Evolutionary conservation across 108 stramenopile species (phyloP).

Genomic region (Discostella stelligeroides): DNA sequence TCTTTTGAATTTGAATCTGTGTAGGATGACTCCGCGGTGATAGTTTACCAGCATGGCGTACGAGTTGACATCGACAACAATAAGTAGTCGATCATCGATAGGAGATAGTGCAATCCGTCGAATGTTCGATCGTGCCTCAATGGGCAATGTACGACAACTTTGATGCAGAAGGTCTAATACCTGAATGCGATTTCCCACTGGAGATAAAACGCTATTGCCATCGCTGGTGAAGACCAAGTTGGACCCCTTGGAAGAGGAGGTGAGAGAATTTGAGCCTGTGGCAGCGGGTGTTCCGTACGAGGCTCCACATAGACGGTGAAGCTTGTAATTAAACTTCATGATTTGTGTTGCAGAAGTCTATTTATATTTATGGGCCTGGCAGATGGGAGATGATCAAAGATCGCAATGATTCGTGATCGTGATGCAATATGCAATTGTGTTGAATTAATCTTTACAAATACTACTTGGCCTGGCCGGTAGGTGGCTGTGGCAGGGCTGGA

Average conservation of each 20-base stretch:
- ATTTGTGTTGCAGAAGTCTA: too few species aligned
- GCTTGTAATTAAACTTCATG: slow-evolving; percentile 95
- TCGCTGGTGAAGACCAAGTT: slow-evolving; percentile 93
- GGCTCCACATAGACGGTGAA: slow-evolving; percentile 93
- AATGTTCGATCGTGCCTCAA: slow-evolving; percentile 93
- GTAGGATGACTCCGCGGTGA: slow-evolving; percentile 87
- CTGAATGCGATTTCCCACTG: slow-evolving; percentile 94
- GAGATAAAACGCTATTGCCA: slow-evolving; percentile 87
- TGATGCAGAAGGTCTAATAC: slow-evolving; percentile 91
- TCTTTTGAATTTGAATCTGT: slow-evolving; percentile 92
- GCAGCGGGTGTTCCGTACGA: slow-evolving; percentile 86
- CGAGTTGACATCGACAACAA: slow-evolving; percentile 82
- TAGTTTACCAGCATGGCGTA: slow-evolving; percentile 83
- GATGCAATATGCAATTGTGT: too few species aligned
- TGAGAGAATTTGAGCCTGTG: slow-evolving; percentile 45
- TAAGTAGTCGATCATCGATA: slow-evolving; percentile 79
- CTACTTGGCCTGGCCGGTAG: too few species aligned
- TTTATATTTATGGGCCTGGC: too few species aligned
- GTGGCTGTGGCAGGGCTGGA: too few species aligned
- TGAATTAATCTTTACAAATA: too few species aligned
- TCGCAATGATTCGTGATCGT: too few species aligned
- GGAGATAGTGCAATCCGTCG: slow-evolving; percentile 83
- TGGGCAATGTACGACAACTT: slow-evolving; percentile 83
- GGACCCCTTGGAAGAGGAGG: slow-evolving; percentile 69
- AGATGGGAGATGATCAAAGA: too few species aligned